phyloP scores from a whole-genome alignment of 179 eudicot genomes.

The Beta lomatogona region DNA sequence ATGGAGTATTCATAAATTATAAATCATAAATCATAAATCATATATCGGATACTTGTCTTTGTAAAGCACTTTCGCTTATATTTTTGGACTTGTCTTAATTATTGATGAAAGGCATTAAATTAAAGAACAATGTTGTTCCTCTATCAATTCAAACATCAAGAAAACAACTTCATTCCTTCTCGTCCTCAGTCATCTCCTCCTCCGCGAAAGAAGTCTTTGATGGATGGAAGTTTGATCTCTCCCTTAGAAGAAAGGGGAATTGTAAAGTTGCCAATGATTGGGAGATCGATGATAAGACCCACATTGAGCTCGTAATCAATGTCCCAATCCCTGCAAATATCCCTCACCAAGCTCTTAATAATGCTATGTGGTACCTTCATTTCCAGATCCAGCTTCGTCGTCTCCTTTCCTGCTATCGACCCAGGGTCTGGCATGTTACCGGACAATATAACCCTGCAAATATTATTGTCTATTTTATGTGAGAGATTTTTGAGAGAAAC shows the following conservation, averaged over 20 bases:
- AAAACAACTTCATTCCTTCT: conserved; percentile 15
- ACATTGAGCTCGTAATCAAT: conserved; percentile 65
- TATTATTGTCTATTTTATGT: not conserved
- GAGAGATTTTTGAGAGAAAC: no score
- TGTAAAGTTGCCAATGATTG: conserved; percentile 59
- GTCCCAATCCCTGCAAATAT: conserved; percentile 66
- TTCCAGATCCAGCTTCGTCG: conserved; percentile 54
- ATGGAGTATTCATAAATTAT: no score
- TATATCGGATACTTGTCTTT: no score
- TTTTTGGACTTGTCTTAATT: no score
- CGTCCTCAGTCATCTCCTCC: conserved; percentile 21
- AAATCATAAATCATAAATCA: no score
- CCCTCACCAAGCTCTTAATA: conserved; percentile 55
- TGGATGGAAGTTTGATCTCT: conserved; percentile 72
- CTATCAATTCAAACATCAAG: not conserved
- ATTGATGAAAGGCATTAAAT: no score
- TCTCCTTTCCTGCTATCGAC: conserved; percentile 47
- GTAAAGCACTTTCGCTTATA: no score
- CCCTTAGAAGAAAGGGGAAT: conserved; percentile 67
- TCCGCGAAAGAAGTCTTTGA: conserved; percentile 42
- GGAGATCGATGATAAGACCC: conserved; percentile 62
- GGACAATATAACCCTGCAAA: conserved; percentile 47
- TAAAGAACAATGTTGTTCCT: not conserved
- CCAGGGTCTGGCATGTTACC: conserved; percentile 77
- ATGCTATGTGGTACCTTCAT: conserved; percentile 67